Base-by-base conservation (phyloP, 148 eudicot species). In the Polygonum aviculare region DNA sequence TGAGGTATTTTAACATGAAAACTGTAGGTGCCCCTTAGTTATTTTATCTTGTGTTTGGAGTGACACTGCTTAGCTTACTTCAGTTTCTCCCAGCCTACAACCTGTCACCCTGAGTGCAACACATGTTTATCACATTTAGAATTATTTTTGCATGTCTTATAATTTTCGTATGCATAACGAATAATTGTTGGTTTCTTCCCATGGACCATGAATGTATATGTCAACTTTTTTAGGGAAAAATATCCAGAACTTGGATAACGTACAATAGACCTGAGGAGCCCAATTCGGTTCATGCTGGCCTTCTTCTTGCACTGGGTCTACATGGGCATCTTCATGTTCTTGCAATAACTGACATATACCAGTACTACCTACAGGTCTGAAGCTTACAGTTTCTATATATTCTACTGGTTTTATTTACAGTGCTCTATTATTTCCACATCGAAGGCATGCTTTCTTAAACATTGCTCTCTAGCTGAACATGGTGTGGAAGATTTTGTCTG, bases 241-340 rank as follows among this genome's bases (percentile, higher is more conserved):
- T 93, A 88, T 88, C 99, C 52, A 89, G 97, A 84, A 92, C 99
- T 41, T 95, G 99, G 99, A 95, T 95, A 77, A 85, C 86, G 54
- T 95, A 95, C 82, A 95, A 93, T 83, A 90, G 87, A 83, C 97
- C 99, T 12, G 93, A 85, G 77, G 96, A 95, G 84, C 91, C 97
- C 76, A 86, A 87, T 85, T 86, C 86, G 77, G 75, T 80, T 82
- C 99, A 95, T 83, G 99, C 96, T 39, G 99, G 99, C 51, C 92
- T 95, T 79, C 97, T 95, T 75, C 89, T 95, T 83, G 96, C 97
- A 40, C 76, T 95, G 81, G 99, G 99, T 59, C 85, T 95, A 74
- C 99, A 95, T 82, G 94, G 97, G 79, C 89, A 92, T 82, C 83
- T 95, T 71, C 85, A 82, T 76, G 94, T 95, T 71, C 82, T 95